Conservation (phyloP, 345 rosid genomes). For the Boechera stricta region DNA sequence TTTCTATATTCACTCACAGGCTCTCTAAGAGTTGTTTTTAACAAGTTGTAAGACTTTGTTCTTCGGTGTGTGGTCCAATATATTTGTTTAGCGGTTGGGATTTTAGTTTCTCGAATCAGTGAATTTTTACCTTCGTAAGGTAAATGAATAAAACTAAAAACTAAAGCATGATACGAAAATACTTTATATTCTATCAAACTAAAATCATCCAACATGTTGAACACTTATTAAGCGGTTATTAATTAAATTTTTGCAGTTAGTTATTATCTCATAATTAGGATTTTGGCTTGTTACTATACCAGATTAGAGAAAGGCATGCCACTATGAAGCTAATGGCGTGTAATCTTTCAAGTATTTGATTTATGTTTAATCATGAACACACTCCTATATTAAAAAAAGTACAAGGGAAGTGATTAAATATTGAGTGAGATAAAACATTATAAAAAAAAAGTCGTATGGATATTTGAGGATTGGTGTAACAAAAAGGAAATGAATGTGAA, state of each 20-base stretch:
- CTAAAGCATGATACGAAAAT: background rate
- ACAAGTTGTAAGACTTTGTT: background rate
- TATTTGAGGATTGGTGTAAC: background rate
- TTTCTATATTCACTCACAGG: slow-evolving; percentile 22
- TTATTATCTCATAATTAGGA: background rate
- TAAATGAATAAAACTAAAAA: no score
- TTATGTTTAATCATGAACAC: slow-evolving; percentile 2
- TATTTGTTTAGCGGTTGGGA: background rate
- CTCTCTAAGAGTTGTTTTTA: background rate
- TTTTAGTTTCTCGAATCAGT: background rate
- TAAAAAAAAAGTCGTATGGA: no score
- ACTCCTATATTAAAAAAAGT: background rate
- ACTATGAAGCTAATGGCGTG: slow-evolving; percentile 7
- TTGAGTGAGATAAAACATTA: no score
- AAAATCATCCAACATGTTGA: background rate
- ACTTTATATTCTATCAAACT: background rate
- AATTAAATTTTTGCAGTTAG: background rate
- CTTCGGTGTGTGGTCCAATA: background rate
- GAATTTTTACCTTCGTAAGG: background rate
- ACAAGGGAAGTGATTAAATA: no score
- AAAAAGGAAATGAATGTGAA: background rate
- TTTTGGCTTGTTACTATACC: slow-evolving; percentile 12
- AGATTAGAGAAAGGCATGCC: background rate
- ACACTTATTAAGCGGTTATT: background rate
- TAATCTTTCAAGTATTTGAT: background rate